Base-by-base conservation (phyloP, 2,329 filamentous ascomycete genomes). In the Alternaria postmessia region DNA sequence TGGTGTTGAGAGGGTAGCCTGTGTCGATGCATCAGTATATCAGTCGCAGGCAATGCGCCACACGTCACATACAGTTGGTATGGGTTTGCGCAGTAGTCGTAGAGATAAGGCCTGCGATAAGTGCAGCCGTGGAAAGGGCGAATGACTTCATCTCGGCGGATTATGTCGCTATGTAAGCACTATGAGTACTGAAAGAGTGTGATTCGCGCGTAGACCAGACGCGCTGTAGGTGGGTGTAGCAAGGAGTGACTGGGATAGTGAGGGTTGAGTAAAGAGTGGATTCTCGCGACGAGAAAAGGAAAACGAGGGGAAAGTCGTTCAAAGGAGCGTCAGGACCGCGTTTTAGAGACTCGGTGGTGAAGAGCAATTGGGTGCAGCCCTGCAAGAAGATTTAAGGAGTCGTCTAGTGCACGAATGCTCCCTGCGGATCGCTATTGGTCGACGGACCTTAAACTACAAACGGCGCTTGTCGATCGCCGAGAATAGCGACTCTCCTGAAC, bases 1-100 rank as follows among this genome's bases (percentile, higher is more conserved):
- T 87, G 61, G 81, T 79, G 65, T 93, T 85, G 71, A 90, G 83
- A 5, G 94, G 94, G 74, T 96, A 89, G 82, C 94, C 53, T 61
- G 54, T 26, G 32, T n/a, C 20, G 9, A 16, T 6, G 36, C 16
- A 39, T 60, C 48, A 59, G 57, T 41, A 32, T n/a, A 3, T 26
- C 11, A 24, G 7, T 32, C 7, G 34, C 22, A 20, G n/a, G 22
- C 30, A 42, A 1, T 14, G 39, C 20, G 20, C 24, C 4, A 18
- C 26, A n/a, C 1, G 39, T 20, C 22, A 32, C 53, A 20, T 60
- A 60, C 57, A 98, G 42, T 84, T 78, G 7, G 91, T 93, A 57
- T 80, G 88, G 32, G 93, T 93, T 78, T 97, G 94, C 49, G 90
- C 93, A 38, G 84, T 67, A 48, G 83, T 82, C 43, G 85, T 77